Base-by-base conservation (phyloP, 495 filamentous ascomycete genomes). In the Pseudoneurospora amorphoporcata region DNA sequence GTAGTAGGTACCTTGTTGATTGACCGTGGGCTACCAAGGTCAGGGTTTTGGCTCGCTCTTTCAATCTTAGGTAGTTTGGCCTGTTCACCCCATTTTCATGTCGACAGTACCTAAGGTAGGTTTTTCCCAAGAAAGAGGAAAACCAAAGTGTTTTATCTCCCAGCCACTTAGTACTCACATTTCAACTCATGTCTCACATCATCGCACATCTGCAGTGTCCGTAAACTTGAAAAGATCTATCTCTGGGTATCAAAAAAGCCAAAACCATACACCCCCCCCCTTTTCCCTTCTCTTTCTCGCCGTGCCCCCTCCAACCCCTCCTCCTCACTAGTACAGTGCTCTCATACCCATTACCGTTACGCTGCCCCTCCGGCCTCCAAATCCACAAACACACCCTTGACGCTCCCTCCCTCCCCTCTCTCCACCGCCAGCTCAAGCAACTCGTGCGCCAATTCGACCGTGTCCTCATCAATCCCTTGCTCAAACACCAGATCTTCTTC, bases 401-500 rank as follows among this genome's bases (percentile, higher is more conserved):
- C 53, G 5, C 23, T 35, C 53, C 29, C 53, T 4, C 53, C 53
- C 53, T 61, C 53, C 23, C 53, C 23, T 5, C 53, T 61, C 53
- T 61, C 53, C 29, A 84, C 84, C 3, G 81, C 82, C 69, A 84
- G 58, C 76, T 86, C 83, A 2, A 86, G 73, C 43, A 86, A 68
- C 70, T 84, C 83, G 43, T 85, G 82, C 23, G 84, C 84, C 68
- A 82, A 72, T 70, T 86, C 84, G 16, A 79, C 79, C n/a, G 83
- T 85, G 23, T 83, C 79, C 4, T 74, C 73, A 8, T 79, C 78
- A 39, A 83, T 80, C 17, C 77, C 77, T 0, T 73, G 75, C 71
- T 86, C 84, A 39, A 84, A 77, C 2, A 85, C 79, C 39, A 84
- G 70, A 47, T 84, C 83, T 32, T 86, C 84, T 39, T 82, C 79